These are phyloP conservation scores for Euphorbia peplus DNA, from an alignment of 345 rosid species.

Conservation along the genomic window DNA sequence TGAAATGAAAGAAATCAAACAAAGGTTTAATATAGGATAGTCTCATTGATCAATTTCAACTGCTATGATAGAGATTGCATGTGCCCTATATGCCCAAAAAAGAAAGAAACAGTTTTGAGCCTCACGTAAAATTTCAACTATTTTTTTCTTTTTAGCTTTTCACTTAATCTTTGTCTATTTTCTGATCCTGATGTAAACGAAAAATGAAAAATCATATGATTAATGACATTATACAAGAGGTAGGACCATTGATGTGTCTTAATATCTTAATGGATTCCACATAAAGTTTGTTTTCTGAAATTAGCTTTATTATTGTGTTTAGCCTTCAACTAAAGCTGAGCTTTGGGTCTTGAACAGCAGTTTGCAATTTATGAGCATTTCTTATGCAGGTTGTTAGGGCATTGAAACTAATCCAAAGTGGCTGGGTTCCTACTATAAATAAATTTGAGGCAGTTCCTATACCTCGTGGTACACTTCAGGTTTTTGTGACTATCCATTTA, in stretches of 20 bases:
- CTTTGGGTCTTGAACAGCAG: not conserved
- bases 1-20: not conserved
- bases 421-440: conserved; percentile 42
- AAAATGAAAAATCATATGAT: not conserved
- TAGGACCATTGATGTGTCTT: not conserved
- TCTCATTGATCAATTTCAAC: not conserved
- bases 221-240: not conserved
- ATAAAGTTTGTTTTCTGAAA: not conserved
- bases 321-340: not conserved
- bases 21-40: not conserved
- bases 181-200: not conserved
- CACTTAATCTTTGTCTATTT: not conserved
- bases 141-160: not conserved
- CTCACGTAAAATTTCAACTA: not conserved
- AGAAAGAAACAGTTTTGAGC: not conserved
- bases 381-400: conserved; percentile 84
- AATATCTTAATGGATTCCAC: not conserved
- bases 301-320: not conserved
- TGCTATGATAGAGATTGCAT: not conserved
- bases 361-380: conserved; percentile 7
- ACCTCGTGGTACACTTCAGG: conserved; percentile 98
- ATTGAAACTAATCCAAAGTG: conserved; percentile 55
- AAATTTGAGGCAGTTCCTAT: conserved; percentile 70
- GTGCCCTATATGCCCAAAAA: not conserved
- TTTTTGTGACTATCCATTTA: conserved; percentile 31